phyloP scores from a whole-genome alignment of 805 yeast species.

The Lipomyces sp. region DNA sequence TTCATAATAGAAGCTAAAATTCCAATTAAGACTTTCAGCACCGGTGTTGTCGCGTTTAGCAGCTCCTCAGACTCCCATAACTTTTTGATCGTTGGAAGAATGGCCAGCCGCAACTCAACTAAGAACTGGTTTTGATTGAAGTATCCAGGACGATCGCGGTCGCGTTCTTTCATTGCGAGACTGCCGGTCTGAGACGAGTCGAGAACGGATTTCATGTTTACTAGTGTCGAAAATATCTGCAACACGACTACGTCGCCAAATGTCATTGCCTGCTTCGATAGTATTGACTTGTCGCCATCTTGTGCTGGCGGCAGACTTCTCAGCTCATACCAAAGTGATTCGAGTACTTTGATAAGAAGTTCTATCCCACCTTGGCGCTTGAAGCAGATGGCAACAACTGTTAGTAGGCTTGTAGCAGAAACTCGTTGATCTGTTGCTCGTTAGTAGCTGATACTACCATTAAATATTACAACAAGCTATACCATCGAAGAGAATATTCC shows the following conservation, averaged over 20 bases:
- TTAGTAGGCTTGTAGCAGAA: conserved; percentile 24
- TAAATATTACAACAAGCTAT: not conserved
- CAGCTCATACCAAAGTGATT: conserved; percentile 29
- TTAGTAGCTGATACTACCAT: not conserved
- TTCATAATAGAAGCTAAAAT: conserved; percentile 29
- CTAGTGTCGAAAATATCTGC: conserved; percentile 38
- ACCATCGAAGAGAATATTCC: conserved; percentile 33
- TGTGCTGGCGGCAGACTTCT: conserved; percentile 21
- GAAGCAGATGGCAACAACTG: conserved; percentile 41
- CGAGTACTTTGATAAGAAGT: conserved; percentile 37
- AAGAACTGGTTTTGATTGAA: conserved; percentile 43
- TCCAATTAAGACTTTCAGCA: conserved; percentile 22
- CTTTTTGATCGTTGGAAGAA: conserved; percentile 32
- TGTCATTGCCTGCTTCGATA: conserved; percentile 34
- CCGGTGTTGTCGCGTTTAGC: conserved; percentile 17
- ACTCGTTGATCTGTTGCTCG: conserved; percentile 27
- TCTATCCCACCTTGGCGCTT: conserved; percentile 43
- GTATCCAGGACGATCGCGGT: conserved; percentile 38
- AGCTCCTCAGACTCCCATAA: conserved; percentile 31
- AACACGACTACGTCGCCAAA: conserved; percentile 39
- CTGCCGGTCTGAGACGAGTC: conserved; percentile 41
- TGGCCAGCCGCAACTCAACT: conserved; percentile 42
- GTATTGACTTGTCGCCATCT: conserved; percentile 23
- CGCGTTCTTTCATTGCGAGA: conserved; percentile 39
- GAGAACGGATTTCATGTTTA: conserved; percentile 40